These are phyloP conservation scores for Kwoniella pini DNA, from an alignment of 768 basidiomycete species.

Conservation along the genomic window DNA sequence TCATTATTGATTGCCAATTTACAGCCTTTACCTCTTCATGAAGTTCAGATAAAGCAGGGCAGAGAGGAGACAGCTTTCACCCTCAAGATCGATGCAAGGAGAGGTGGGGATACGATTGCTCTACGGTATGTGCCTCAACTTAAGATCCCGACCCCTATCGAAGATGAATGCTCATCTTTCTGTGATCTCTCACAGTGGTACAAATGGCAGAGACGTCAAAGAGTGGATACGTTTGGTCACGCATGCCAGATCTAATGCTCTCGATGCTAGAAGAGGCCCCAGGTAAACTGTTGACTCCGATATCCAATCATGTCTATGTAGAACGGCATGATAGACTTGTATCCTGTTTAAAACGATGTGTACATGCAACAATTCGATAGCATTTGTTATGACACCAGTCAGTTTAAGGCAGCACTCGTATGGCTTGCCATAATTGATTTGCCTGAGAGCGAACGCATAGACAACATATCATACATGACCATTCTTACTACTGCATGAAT, in stretches of 20 bases:
- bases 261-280: constrained; percentile 12
- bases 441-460: no score
- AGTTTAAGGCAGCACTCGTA: no score
- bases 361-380: no score
- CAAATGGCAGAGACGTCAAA: constrained; percentile 28
- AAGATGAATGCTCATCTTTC: not conserved
- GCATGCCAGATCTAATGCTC: constrained; percentile 19
- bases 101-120: constrained; percentile 70
- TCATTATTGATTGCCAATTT: not conserved
- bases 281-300: no score
- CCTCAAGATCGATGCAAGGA: constrained; percentile 66
- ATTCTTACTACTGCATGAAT: no score
- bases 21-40: constrained; percentile 64
- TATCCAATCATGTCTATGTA: no score
- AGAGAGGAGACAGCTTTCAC: constrained; percentile 59
- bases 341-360: no score
- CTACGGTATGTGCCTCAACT: constrained; percentile 37
- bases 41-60: constrained; percentile 35
- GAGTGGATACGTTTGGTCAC: constrained; percentile 38
- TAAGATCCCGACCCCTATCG: not conserved
- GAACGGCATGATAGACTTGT: no score
- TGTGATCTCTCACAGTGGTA: constrained; percentile 7
- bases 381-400: no score
- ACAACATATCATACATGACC: no score
- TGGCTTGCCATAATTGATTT: no score